Evolutionary conservation across 768 basidiomycete species (phyloP).

Genomic region (Leccinum ochraceum): DNA sequence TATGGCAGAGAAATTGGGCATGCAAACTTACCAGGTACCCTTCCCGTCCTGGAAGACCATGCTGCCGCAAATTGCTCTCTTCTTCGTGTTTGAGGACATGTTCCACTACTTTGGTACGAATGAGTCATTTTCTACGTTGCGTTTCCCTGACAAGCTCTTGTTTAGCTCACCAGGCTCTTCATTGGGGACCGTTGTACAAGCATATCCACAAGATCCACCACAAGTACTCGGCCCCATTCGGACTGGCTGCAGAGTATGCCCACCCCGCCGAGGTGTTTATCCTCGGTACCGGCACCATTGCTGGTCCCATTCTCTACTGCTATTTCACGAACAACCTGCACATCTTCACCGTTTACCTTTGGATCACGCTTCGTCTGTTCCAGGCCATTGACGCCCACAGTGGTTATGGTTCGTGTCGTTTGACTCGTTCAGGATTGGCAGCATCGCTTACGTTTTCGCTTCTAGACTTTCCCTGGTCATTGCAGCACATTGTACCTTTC

Average conservation of each 20-base stretch:
- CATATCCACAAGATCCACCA: conserved; percentile 98
- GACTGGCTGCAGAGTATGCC: conserved; percentile 96
- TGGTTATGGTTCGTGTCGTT: conserved; percentile 74
- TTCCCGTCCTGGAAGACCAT: conserved; percentile 75
- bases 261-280: conserved; percentile 97
- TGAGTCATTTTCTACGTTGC: not conserved
- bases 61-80: conserved; percentile 75
- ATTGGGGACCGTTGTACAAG: conserved; percentile 83
- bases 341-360: conserved; percentile 90
- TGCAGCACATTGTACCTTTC: conserved; percentile 90
- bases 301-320: conserved; percentile 86
- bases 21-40: conserved; percentile 92
- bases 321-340: conserved; percentile 73
- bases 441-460: not conserved
- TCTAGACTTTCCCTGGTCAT: conserved; percentile 95
- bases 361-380: conserved; percentile 93
- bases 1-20: conserved; percentile 81
- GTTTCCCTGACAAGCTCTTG: not conserved
- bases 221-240: conserved; percentile 96
- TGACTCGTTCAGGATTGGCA: not conserved
- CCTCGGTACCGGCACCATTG: conserved; percentile 88
- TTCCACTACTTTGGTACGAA: conserved; percentile 85
- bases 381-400: conserved; percentile 98
- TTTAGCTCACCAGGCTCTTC: conserved; percentile 85
- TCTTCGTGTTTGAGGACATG: conserved; percentile 95